phyloP scores from a whole-genome alignment of 208 protist species.

The Trypanosoma mega region DNA sequence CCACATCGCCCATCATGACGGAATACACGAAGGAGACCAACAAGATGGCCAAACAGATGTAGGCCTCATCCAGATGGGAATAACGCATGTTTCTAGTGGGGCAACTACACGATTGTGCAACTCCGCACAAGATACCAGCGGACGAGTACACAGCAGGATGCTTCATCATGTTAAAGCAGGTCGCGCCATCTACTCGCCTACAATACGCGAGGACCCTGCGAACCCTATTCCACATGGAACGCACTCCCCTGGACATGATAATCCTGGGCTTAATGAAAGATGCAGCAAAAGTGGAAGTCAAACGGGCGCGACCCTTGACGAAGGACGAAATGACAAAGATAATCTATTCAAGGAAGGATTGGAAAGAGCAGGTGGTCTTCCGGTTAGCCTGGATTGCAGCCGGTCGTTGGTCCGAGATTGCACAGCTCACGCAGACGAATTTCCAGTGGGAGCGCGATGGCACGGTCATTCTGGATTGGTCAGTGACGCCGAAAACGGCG shows the following conservation, averaged over 20 bases:
- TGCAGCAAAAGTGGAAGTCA: background rate
- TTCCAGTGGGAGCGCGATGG: background rate
- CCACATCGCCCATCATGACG: background rate
- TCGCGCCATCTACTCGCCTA: background rate
- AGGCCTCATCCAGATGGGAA: background rate
- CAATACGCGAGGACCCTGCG: background rate
- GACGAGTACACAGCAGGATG: background rate
- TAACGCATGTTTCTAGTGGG: background rate
- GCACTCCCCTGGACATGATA: background rate
- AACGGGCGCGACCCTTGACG: background rate
- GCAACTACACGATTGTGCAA: background rate
- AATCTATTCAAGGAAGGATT: background rate
- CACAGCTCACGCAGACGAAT: background rate
- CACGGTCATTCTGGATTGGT: background rate
- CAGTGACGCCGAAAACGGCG: background rate
- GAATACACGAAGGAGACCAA: background rate
- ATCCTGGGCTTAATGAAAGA: background rate
- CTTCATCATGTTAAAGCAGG: constrained; percentile 4
- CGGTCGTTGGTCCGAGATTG: background rate
- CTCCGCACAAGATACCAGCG: background rate
- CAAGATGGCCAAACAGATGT: background rate
- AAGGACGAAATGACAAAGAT: background rate
- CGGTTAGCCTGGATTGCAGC: constrained; percentile 12
- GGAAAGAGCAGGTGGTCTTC: constrained; percentile 1
- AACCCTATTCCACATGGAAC: background rate